These are phyloP conservation scores for Mycena filopes DNA, from an alignment of 768 basidiomycete genomes.

Conservation along the genomic window DNA sequence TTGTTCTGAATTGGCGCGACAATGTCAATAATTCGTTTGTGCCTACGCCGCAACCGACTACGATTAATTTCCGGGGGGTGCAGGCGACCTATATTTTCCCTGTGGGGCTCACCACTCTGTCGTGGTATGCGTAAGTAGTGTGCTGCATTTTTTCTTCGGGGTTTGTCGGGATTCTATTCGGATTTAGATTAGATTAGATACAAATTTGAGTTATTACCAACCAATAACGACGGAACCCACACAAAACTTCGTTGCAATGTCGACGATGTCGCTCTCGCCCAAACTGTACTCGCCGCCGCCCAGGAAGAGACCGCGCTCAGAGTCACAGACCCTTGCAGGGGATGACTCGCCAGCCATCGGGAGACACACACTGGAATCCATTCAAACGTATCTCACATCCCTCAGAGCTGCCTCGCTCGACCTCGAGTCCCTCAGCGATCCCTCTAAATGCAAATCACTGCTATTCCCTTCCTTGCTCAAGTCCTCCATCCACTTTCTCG, in stretches of 20 bases:
- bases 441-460: conserved; percentile 13
- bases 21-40: conserved; percentile 52
- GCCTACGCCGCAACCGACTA: conserved; percentile 50
- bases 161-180: no score
- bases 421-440: conserved; percentile 3
- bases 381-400: conserved; percentile 8
- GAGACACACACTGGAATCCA: conserved; percentile 13
- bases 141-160: background rate
- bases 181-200: conserved; percentile 12
- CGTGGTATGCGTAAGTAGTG: conserved; percentile 26
- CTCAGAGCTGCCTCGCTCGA: conserved; percentile 10
- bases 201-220: no score
- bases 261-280: conserved; percentile 17
- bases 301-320: conserved; percentile 29
- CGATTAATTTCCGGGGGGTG: conserved; percentile 61
- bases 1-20: conserved; percentile 62
- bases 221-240: background rate
- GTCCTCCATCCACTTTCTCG: conserved; percentile 16
- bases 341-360: conserved; percentile 9
- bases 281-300: no score
- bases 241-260: background rate
- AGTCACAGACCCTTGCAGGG: conserved; percentile 12
- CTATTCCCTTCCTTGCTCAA: conserved; percentile 30
- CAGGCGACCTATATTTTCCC: conserved; percentile 66
- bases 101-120: conserved; percentile 51